These are phyloP conservation scores for Geum urbanum DNA, from an alignment of 306 rosid genomes.

Conservation along the genomic window DNA sequence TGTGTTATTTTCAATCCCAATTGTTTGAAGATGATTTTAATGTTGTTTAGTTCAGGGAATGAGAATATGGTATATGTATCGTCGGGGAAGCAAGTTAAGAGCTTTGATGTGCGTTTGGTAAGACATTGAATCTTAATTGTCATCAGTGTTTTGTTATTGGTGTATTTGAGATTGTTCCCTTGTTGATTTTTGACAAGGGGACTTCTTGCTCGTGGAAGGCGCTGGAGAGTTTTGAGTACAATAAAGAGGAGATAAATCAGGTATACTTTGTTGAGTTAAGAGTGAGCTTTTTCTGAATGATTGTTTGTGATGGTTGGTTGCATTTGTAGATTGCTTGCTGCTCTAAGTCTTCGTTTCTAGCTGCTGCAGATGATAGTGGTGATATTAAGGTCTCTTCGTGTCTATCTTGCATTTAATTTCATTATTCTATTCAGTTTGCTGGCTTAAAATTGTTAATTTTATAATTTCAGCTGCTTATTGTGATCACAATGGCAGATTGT, in stretches of 20 bases:
- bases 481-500: constrained; percentile 66
- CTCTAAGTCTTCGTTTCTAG: constrained; percentile 74
- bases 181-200: constrained; percentile 40
- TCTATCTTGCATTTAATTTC: background rate
- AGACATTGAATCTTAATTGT: constrained; percentile 22
- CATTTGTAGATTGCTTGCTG: constrained; percentile 66
- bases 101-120: constrained; percentile 87
- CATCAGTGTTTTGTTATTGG: background rate
- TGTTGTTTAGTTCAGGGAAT: constrained; percentile 54
- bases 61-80: constrained; percentile 72
- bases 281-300: background rate
- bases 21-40: background rate
- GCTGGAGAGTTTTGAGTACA: constrained; percentile 60
- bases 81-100: constrained; percentile 73
- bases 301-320: constrained; percentile 8
- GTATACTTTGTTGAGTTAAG: background rate
- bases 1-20: background rate
- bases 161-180: background rate
- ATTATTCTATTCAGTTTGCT: background rate
- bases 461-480: constrained; percentile 26
- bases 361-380: constrained; percentile 92
- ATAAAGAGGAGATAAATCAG: constrained; percentile 96
- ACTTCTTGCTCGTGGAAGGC: constrained; percentile 48
- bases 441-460: constrained; percentile 1
- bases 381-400: constrained; percentile 64